Evolutionary conservation across 2,329 filamentous ascomycete species (phyloP).

Genomic region (Diaporthe sp.): DNA sequence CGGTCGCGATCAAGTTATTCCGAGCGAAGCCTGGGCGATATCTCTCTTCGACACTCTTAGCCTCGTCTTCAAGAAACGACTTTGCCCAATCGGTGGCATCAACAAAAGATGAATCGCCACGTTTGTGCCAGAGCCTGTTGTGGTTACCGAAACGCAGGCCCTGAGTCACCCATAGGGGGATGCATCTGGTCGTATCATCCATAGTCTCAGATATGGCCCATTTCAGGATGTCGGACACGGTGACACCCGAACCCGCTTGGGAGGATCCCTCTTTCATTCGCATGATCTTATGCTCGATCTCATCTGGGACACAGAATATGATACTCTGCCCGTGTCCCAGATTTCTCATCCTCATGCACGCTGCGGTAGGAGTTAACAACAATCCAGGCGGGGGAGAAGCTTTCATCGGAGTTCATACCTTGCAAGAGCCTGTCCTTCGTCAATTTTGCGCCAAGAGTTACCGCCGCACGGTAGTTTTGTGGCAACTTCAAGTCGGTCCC

Average conservation of each 20-base stretch:
- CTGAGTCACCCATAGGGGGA: constrained; percentile 74
- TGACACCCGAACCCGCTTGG: neutral
- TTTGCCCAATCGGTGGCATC: constrained; percentile 51
- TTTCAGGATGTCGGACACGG: constrained; percentile 64
- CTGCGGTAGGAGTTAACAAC: constrained; percentile 50
- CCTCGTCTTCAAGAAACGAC: constrained; percentile 68
- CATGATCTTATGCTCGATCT: constrained; percentile 69
- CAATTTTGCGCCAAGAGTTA: constrained; percentile 75
- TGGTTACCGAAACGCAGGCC: constrained; percentile 65
- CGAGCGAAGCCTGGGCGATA: constrained; percentile 58
- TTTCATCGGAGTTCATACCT: constrained; percentile 58
- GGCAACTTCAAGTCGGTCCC: constrained; percentile 79
- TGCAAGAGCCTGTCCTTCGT: constrained; percentile 80
- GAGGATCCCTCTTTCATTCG: neutral
- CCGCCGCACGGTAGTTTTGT: constrained; percentile 69
- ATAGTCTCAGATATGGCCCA: constrained; percentile 74
- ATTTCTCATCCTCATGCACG: constrained; percentile 80
- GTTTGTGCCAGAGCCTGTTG: constrained; percentile 50
- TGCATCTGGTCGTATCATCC: constrained; percentile 60
- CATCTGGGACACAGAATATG: constrained; percentile 70
- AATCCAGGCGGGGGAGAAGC: neutral
- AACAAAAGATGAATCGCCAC: neutral
- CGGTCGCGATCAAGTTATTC: neutral
- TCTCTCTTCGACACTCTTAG: constrained; percentile 63
- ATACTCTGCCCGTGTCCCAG: constrained; percentile 77